These are phyloP conservation scores for Backusella macrospora DNA, from an alignment of 192 early-diverging fungal species.

Conservation along the genomic window DNA sequence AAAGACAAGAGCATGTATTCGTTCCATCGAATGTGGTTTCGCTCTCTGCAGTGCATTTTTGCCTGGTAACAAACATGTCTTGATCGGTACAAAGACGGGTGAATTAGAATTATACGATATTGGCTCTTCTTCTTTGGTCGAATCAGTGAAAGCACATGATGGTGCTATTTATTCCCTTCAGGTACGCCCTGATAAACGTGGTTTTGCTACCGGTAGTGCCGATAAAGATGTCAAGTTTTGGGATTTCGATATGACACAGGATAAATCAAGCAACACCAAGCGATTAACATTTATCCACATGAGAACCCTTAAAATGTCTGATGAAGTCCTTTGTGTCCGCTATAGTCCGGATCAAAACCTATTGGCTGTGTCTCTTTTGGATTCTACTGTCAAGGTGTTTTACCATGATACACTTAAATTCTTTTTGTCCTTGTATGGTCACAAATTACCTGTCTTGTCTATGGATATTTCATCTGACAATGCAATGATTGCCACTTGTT, in stretches of 20 bases:
- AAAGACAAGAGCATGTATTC: conserved; percentile 78
- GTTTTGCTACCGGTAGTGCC: conserved; percentile 88
- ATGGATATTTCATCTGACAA: conserved; percentile 98
- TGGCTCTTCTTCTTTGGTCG: conserved; percentile 77
- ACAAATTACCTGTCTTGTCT: conserved; percentile 92
- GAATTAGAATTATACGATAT: conserved; percentile 91
- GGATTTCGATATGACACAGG: conserved; percentile 83
- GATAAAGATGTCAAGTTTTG: conserved; percentile 99
- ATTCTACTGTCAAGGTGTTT: conserved; percentile 96
- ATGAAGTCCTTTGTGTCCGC: conserved; percentile 87
- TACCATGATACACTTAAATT: conserved; percentile 97
- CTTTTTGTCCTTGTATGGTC: conserved; percentile 95
- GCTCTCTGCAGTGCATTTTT: conserved; percentile 93
- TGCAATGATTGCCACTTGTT: conserved; percentile 89
- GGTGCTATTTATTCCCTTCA: conserved; percentile 88
- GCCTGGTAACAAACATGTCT: conserved; percentile 85
- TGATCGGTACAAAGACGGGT: conserved; percentile 94
- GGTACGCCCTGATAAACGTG: conserved; percentile 83
- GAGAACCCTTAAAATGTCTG: conserved; percentile 92
- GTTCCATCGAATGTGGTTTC: conserved; percentile 90
- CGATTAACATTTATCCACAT: conserved; percentile 81
- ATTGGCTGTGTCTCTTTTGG: conserved; percentile 90
- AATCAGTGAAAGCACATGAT: conserved; percentile 90
- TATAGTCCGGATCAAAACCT: conserved; percentile 85
- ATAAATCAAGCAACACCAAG: conserved; percentile 44